Base-by-base conservation (phyloP, 2,329 filamentous ascomycete genomes). In the Penicillium verrucosum region DNA sequence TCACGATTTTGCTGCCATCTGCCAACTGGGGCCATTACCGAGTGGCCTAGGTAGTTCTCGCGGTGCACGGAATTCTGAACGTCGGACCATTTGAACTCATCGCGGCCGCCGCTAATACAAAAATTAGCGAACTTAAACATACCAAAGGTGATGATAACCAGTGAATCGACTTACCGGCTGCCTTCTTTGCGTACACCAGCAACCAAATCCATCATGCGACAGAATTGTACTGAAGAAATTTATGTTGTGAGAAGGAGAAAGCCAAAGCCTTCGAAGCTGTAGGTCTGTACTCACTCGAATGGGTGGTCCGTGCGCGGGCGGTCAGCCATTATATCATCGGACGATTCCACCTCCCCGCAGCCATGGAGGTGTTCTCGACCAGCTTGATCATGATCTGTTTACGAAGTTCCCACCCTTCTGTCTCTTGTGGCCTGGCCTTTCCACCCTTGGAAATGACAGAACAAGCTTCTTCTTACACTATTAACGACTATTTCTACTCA, bases 71-170 rank as follows among this genome's bases (percentile, higher is more conserved):
- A 95, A 63, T 81, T 86, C 72, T 93, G 88, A 70, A 99, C 93
- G 65, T 97, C 92, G 63, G 93, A 89, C 94, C 94, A 97, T 77
- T 88, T 92, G 80, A 99, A 99, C 75, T 97, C 92, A 75, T 89
- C 89, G 71, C 82, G 83, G 59, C 94, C 94, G 69, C 94, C 94
- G 64, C 94, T 83, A 59, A 37, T 50, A 44, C 48, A 54, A 41
- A 14, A 48, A 41, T 64, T 58, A 62, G 56, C 41, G n/a, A 50
- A 16, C 21, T 47, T 34, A 10, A 16, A 50, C 21, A 29, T 18
- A 38, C 4, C 0, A 3, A 9, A 2, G 18, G 12, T 27, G 11
- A 34, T 14, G 10, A 34, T 14, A 30, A 30, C 3, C 12, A 40
- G 32, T 8, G 16, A 3, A 38, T 11, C 32, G 9, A 48, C 75